Base-by-base conservation (phyloP, 441 rosid genomes). In the Populus tomentosa region DNA sequence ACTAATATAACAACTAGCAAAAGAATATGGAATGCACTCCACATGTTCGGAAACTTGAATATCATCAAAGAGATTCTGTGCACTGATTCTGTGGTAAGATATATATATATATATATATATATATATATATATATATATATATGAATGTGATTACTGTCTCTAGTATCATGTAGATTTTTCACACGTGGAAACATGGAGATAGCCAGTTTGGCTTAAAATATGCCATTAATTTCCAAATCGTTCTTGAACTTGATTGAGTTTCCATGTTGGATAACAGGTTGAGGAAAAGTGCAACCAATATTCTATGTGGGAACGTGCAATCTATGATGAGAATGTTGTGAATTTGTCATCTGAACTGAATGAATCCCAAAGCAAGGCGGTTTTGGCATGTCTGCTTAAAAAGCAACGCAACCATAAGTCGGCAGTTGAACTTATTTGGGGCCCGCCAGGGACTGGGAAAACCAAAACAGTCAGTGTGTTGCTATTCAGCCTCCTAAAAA, bases 391-490 rank as follows among this genome's bases (percentile, higher is more conserved):
- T 72, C 83, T 88, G 26, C 1, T 36, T 73, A 80, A 69, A 71
- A 42, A 72, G 8, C 75, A 46, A 10, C 83, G 88, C 74, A 21
- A 23, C 26, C 87, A 90, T 77, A 80, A 70, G 76, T 65, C 82
- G 5, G 14, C 73, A 46, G 84, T 89, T 20, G 83, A 88, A 24
- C 86, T 90, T 32, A 86, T 91, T 30, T 89, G 93, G 94, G 97
- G 95, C 14, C 93, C 94, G 4, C 91, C 94, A 1, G 94, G 95
- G 11, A 92, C 95, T 0, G 92, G 97, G 62, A 92, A 92, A 75
- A 90, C 94, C 3, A 89, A 85, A 77, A 88, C 85, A 6, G 80
- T 88, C 0, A 80, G 89, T 1, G 67, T 69, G 33, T 75, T 92
- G 73, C 86, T 91, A 18, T 80, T 46, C 46, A 21, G 40, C 30